phyloP scores from a whole-genome alignment of 352 stramenopile genomes.

The Globisporangium orthogonon region DNA sequence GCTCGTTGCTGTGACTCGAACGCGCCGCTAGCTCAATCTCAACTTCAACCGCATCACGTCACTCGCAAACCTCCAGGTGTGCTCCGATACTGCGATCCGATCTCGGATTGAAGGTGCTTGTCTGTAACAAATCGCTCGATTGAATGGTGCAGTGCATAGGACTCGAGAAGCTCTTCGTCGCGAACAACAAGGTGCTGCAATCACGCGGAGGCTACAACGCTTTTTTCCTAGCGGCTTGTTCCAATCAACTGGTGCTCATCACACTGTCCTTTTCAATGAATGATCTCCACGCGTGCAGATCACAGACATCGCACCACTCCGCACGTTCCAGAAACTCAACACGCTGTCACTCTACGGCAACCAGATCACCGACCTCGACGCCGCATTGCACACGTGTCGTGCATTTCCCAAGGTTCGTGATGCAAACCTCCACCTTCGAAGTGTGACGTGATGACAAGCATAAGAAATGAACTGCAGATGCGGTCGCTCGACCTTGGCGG shows the following conservation, averaged over 20 bases:
- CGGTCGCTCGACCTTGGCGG: constrained; percentile 63
- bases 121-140: neutral
- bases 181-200: constrained; percentile 42
- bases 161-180: constrained; percentile 59
- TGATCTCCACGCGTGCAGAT: constrained; percentile 17
- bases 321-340: constrained; percentile 39
- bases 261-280: neutral
- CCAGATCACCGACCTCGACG: constrained; percentile 35
- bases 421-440: neutral
- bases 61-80: constrained; percentile 37
- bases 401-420: constrained; percentile 32
- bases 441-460: neutral
- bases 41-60: constrained; percentile 62
- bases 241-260: neutral
- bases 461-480: constrained; percentile 22
- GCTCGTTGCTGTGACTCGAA: neutral
- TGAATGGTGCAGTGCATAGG: constrained; percentile 26
- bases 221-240: neutral
- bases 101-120: neutral
- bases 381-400: constrained; percentile 42
- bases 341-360: constrained; percentile 64
- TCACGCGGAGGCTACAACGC: too few species aligned
- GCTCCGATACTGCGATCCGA: neutral
- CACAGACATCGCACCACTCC: constrained; percentile 35
- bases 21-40: constrained; percentile 39